Conservation (phyloP, 2,329 filamentous ascomycete species). For the Aspergillus amoenus region DNA sequence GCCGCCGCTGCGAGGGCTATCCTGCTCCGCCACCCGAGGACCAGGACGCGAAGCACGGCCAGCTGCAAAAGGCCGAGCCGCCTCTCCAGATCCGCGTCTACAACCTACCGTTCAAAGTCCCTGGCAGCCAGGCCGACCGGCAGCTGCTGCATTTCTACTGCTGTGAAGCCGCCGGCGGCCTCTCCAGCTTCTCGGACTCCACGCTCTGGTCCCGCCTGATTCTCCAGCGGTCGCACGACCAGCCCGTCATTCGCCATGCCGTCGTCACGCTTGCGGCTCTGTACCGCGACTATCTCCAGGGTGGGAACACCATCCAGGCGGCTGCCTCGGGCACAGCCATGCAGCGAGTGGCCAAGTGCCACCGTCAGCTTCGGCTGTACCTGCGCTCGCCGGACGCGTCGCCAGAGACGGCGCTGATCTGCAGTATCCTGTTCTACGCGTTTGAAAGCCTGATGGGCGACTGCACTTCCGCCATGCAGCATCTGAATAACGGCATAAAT, state of each 20-base stretch:
- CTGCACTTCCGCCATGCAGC: slow-evolving; percentile 20
- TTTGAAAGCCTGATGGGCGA: slow-evolving; percentile 27
- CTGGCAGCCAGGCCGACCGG: slow-evolving; percentile 24
- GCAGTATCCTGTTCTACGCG: slow-evolving; percentile 26
- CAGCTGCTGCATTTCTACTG: slow-evolving; percentile 26
- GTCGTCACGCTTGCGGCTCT: slow-evolving; percentile 22
- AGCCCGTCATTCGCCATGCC: slow-evolving; percentile 23
- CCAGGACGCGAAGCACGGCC: fast-evolving
- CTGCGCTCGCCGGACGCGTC: slow-evolving; percentile 20
- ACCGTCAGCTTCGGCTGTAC: slow-evolving; percentile 24
- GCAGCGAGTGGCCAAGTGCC: slow-evolving; percentile 21
- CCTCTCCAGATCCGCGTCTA: slow-evolving; percentile 10
- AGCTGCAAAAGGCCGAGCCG: neutral
- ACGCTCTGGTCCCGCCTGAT: slow-evolving; percentile 21
- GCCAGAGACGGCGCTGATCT: slow-evolving; percentile 22
- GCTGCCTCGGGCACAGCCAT: neutral
- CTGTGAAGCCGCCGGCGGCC: slow-evolving; percentile 15
- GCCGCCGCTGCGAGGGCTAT: slow-evolving; percentile 4
- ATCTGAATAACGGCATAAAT: slow-evolving; percentile 24
- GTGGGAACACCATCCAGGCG: neutral
- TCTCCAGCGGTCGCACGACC: slow-evolving; percentile 21
- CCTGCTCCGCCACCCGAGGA: neutral
- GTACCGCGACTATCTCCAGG: slow-evolving; percentile 16
- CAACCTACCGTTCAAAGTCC: slow-evolving; percentile 25
- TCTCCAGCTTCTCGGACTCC: slow-evolving; percentile 20